These are phyloP conservation scores for Mortierella sp. DNA, from an alignment of 371 early-diverging fungal species.

Conservation along the genomic window DNA sequence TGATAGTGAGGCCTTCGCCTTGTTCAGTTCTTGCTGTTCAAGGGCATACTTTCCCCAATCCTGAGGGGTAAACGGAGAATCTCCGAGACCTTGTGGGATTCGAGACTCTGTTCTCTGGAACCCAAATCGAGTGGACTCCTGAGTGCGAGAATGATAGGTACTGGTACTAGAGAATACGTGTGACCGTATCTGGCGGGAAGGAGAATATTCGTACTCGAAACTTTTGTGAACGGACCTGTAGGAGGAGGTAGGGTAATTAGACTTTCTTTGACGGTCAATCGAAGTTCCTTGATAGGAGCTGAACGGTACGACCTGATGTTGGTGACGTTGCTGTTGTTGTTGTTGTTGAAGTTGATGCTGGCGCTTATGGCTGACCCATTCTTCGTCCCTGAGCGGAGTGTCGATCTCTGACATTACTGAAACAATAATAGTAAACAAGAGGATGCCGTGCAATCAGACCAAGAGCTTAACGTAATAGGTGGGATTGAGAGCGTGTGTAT, in stretches of 20 bases:
- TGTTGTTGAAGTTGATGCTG: slow-evolving; percentile 6
- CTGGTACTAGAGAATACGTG: too few relatives aligned
- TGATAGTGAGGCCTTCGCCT: background rate
- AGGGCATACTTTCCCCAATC: slow-evolving; percentile 3
- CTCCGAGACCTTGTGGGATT: background rate
- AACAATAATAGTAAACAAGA: background rate
- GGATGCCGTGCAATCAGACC: background rate
- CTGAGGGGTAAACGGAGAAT: background rate
- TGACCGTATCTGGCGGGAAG: too few relatives aligned
- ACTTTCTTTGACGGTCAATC: background rate
- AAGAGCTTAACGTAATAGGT: too few relatives aligned
- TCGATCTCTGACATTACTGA: slow-evolving; percentile 1
- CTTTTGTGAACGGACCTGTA: too few relatives aligned
- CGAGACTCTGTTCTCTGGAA: background rate
- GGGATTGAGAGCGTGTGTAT: too few relatives aligned
- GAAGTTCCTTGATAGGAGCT: background rate
- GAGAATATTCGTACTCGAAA: too few relatives aligned
- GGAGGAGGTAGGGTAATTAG: too few relatives aligned
- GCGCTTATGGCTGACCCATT: slow-evolving; percentile 5
- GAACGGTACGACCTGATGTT: background rate
- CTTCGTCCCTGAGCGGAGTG: slow-evolving; percentile 8
- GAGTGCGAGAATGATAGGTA: too few relatives aligned
- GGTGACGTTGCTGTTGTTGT: slow-evolving; percentile 12
- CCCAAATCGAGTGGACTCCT: too few relatives aligned
- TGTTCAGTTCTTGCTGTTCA: background rate